A percentile compares a stretch with the other conserved stretches of the same genome.
Evolutionary conservation across 805 yeast genomes (phyloP).

Genomic region (Kluyveromyces nonfermentans): DNA sequence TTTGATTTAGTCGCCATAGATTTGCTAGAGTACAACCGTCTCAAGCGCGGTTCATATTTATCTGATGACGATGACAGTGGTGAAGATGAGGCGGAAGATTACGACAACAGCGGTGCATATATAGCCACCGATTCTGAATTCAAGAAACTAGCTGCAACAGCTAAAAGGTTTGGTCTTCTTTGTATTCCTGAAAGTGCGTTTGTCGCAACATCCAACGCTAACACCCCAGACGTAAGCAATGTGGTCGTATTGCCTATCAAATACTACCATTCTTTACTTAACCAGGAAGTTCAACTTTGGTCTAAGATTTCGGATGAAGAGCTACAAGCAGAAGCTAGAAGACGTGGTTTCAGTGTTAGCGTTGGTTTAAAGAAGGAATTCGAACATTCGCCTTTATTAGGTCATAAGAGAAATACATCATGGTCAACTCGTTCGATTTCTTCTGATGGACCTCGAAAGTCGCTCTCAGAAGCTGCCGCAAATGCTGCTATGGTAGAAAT

Average conservation of each 20-base stretch:
- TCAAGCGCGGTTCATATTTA: constrained; percentile 12
- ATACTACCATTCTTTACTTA: constrained; percentile 50
- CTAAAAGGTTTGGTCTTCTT: constrained; percentile 39
- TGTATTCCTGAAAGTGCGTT: constrained; percentile 51
- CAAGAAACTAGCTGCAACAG: constrained; percentile 31
- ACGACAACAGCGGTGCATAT: constrained; percentile 7
- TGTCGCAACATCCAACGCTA: constrained; percentile 52
- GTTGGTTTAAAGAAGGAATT: constrained; percentile 10
- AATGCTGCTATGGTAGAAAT: constrained; percentile 22
- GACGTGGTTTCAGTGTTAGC: constrained; percentile 37
- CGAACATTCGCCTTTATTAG: constrained; percentile 11
- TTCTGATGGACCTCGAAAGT: constrained; percentile 17
- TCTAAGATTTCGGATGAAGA: constrained; percentile 39
- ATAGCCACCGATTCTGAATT: constrained; percentile 9
- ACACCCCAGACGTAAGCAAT: constrained; percentile 43
- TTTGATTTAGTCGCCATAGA: constrained; percentile 31
- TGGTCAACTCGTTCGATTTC: constrained; percentile 13
- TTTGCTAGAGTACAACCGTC: constrained; percentile 25
- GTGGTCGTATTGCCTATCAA: constrained; percentile 57
- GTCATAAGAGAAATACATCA: constrained; percentile 5
- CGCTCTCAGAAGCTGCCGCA: constrained; percentile 23
- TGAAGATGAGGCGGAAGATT: not conserved
- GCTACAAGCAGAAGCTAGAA: constrained; percentile 37
- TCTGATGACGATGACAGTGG: constrained; percentile 10
- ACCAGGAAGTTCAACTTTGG: constrained; percentile 35